These are phyloP conservation scores for Psidium guajava DNA, from an alignment of 345 rosid genomes.

Conservation along the genomic window DNA sequence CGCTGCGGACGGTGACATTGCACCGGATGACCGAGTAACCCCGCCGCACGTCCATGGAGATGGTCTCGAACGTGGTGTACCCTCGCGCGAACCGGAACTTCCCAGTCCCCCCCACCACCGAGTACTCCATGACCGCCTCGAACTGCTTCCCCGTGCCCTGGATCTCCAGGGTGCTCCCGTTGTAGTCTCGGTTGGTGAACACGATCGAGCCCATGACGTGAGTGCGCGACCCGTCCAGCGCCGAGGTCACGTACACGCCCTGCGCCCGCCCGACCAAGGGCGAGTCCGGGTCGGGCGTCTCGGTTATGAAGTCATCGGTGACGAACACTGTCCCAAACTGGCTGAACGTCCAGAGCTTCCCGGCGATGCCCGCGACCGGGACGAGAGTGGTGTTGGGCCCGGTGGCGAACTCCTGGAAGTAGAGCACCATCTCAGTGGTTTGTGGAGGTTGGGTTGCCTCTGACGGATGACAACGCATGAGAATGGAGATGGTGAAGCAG, in stretches of 20 bases:
- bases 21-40: not conserved
- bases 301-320: not conserved
- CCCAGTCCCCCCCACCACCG: not conserved
- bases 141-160: not conserved
- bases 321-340: slow-evolving; percentile 1
- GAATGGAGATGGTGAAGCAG: not conserved
- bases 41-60: not conserved
- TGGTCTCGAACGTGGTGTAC: not conserved
- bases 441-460: not conserved
- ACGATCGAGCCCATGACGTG: not conserved
- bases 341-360: not conserved
- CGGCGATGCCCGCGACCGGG: not conserved
- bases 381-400: not conserved
- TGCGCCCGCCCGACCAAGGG: not conserved
- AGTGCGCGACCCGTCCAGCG: slow-evolving; percentile 1
- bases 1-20: not conserved
- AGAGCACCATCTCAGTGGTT: slow-evolving; percentile 3
- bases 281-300: not conserved
- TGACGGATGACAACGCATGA: not conserved
- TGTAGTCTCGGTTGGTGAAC: slow-evolving; percentile 5
- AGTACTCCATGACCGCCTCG: not conserved
- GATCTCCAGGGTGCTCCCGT: slow-evolving; percentile 7
- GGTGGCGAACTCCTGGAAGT: not conserved
- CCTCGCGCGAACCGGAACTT: slow-evolving; percentile 6
- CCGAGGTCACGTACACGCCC: not conserved